phyloP scores from a whole-genome alignment of 306 rosid species.

The Begonia peltatifolia region DNA sequence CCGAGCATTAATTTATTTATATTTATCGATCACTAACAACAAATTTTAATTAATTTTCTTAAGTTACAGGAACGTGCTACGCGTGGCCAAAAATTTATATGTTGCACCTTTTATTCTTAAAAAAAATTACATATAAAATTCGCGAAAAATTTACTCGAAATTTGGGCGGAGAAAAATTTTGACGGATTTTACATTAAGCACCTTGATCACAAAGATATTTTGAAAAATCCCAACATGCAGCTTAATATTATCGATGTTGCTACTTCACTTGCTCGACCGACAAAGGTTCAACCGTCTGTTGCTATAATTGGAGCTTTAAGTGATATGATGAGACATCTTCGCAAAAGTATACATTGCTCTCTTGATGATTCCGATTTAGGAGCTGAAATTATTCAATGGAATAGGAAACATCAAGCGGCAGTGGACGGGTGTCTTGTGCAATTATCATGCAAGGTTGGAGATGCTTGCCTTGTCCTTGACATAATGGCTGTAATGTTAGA shows the following conservation, averaged over 20 bases:
- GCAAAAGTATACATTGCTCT: slow-evolving; percentile 65
- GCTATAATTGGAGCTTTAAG: slow-evolving; percentile 59
- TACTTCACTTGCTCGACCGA: slow-evolving; percentile 53
- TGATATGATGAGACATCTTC: slow-evolving; percentile 76
- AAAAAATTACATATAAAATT: too few relatives aligned
- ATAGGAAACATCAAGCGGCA: slow-evolving; percentile 46
- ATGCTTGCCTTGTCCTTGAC: slow-evolving; percentile 69
- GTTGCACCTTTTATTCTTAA: too few relatives aligned
- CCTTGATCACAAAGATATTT: slow-evolving; percentile 76
- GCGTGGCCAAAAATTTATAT: too few relatives aligned
- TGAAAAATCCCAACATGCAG: slow-evolving; percentile 64
- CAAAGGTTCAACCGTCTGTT: slow-evolving; percentile 62
- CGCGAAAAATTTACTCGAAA: too few relatives aligned
- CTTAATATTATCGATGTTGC: slow-evolving; percentile 69
- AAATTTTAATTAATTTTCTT: too few relatives aligned
- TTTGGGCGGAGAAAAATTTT: too few relatives aligned
- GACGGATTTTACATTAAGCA: too few relatives aligned
- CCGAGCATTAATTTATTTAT: too few relatives aligned
- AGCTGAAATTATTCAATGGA: slow-evolving; percentile 41
- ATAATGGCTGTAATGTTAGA: slow-evolving; percentile 83
- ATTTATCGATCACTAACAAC: too few relatives aligned
- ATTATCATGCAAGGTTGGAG: slow-evolving; percentile 80
- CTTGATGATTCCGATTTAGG: slow-evolving; percentile 45
- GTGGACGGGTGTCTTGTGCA: slow-evolving; percentile 84
- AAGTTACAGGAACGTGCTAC: too few relatives aligned